Evolutionary conservation across 2,329 filamentous ascomycete genomes (phyloP).

Genomic region (Thermomyces lanuginosus): DNA sequence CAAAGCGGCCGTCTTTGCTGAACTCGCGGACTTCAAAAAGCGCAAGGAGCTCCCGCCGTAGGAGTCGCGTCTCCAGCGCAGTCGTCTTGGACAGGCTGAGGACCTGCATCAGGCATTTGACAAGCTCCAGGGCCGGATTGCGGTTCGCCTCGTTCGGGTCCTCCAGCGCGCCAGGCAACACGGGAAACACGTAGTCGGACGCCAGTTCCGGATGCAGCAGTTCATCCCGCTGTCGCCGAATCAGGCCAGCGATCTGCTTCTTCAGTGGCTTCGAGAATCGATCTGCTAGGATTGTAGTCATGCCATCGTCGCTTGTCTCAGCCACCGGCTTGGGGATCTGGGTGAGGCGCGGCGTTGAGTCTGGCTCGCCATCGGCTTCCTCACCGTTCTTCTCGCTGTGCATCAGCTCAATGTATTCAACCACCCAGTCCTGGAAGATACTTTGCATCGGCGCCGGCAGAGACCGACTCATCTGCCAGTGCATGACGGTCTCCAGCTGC

Average conservation of each 20-base stretch:
- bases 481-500: constrained; percentile 79
- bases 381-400: constrained; percentile 61
- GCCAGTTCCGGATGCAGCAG: constrained; percentile 77
- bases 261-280: constrained; percentile 77
- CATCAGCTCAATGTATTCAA: constrained; percentile 93
- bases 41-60: constrained; percentile 75
- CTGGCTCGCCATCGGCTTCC: constrained; percentile 35
- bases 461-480: constrained; percentile 93
- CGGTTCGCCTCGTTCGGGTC: constrained; percentile 40
- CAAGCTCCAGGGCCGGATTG: constrained; percentile 74
- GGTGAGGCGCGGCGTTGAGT: constrained; percentile 43
- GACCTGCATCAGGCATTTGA: constrained; percentile 86
- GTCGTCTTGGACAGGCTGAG: constrained; percentile 82
- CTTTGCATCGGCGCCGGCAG: constrained; percentile 65
- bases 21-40: constrained; percentile 95
- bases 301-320: constrained; percentile 43
- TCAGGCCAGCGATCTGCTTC: constrained; percentile 68
- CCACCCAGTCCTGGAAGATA: constrained; percentile 78
- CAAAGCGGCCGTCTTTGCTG: constrained; percentile 68
- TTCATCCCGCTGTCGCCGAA: constrained; percentile 74
- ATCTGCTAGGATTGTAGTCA: constrained; percentile 56
- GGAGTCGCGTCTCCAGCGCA: constrained; percentile 66
- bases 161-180: constrained; percentile 40
- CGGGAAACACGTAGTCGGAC: constrained; percentile 71
- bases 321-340: constrained; percentile 44